Conservation (phyloP, 495 filamentous ascomycete species). For the Diplogelasinospora grovesii region DNA sequence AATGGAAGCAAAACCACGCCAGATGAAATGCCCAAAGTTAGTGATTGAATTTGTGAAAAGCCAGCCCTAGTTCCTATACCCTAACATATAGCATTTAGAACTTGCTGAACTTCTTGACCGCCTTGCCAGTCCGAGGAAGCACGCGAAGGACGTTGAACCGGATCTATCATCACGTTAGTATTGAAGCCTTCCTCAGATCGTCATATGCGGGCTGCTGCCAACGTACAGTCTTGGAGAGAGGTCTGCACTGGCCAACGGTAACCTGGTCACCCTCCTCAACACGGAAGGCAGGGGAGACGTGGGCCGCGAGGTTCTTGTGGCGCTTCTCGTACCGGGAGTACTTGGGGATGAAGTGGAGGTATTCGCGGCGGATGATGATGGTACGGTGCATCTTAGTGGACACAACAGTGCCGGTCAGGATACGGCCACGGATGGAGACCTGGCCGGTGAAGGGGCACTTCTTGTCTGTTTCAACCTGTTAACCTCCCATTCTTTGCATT, state of each 20-base stretch:
- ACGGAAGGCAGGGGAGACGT: slow-evolving; percentile 99
- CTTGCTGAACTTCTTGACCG: slow-evolving; percentile 94
- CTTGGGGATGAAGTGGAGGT: slow-evolving; percentile 98
- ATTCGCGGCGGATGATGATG: slow-evolving; percentile 98
- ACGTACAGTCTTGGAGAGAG: slow-evolving; percentile 96
- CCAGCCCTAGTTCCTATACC: slow-evolving; percentile 16
- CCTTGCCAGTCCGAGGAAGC: slow-evolving; percentile 91
- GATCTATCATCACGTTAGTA: slow-evolving; percentile 51
- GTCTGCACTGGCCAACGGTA: slow-evolving; percentile 97
- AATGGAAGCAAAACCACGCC: slow-evolving; percentile 48
- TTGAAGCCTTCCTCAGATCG: not conserved
- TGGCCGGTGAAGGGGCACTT: slow-evolving; percentile 99
- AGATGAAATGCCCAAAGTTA: slow-evolving; percentile 44
- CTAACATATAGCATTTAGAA: too few relatives aligned
- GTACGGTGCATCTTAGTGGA: slow-evolving; percentile 99
- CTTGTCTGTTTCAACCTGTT: slow-evolving; percentile 66
- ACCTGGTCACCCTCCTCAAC: slow-evolving; percentile 98
- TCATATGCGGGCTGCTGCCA: not conserved
- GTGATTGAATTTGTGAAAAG: slow-evolving; percentile 8
- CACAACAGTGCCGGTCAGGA: slow-evolving; percentile 96
- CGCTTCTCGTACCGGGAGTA: slow-evolving; percentile 99
- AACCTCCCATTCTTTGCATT: slow-evolving; percentile 5
- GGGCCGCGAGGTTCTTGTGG: slow-evolving; percentile 98
- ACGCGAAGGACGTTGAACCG: slow-evolving; percentile 99
- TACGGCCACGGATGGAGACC: slow-evolving; percentile 98